Conservation (phyloP, 2,329 filamentous ascomycete species). For the Arthrinium phaeospermum region DNA sequence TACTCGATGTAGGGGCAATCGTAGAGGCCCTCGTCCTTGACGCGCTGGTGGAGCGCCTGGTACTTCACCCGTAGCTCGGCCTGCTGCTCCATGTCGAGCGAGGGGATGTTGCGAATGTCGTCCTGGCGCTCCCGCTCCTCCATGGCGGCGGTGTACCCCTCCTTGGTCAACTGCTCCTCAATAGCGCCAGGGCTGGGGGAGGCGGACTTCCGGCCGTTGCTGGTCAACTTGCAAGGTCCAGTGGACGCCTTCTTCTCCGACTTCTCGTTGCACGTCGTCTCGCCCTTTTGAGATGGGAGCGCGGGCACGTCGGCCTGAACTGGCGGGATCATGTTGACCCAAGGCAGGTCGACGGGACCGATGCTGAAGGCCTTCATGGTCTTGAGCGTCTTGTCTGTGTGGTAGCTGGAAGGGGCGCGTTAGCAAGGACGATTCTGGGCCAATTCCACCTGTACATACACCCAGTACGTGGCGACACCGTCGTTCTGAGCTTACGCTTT, state of each 20-base stretch:
- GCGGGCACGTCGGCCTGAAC: conserved; percentile 56
- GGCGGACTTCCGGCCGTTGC: neutral
- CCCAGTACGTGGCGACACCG: conserved; percentile 1
- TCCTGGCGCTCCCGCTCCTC: conserved; percentile 27
- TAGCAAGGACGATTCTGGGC: neutral
- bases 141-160: conserved; percentile 25
- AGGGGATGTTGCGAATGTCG: conserved; percentile 31
- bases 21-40: conserved; percentile 63
- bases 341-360: conserved; percentile 59
- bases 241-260: neutral
- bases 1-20: conserved; percentile 64
- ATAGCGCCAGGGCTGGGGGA: conserved; percentile 20
- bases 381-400: conserved; percentile 56
- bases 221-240: neutral
- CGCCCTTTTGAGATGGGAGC: conserved; percentile 26
- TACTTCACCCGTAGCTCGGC: conserved; percentile 61
- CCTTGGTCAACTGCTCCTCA: conserved; percentile 20
- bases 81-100: conserved; percentile 60
- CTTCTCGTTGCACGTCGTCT: conserved; percentile 19
- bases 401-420: conserved; percentile 54
- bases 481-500: conserved; percentile 53
- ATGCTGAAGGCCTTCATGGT: conserved; percentile 67
- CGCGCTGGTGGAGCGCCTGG: conserved; percentile 57
- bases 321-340: conserved; percentile 64
- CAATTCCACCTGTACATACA: conserved; percentile 2